A percentile compares a stretch with the other conserved stretches of the same genome.
Evolutionary conservation across 192 early-diverging fungal genomes (phyloP).

Genomic region (Coemansia reversa): DNA sequence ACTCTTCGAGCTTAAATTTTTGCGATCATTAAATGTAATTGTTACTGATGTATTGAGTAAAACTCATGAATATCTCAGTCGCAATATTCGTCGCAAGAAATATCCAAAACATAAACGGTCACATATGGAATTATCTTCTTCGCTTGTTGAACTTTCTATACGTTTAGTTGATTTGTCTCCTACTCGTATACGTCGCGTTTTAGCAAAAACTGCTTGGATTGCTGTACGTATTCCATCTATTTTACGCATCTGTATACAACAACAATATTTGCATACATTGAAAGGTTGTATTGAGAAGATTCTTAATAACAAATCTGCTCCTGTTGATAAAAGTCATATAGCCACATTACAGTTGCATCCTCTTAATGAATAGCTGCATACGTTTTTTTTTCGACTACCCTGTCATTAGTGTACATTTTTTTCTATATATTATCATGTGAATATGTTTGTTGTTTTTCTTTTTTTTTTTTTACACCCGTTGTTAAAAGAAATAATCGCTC

Average conservation of each 20-base stretch:
- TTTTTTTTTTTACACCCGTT: too few species aligned
- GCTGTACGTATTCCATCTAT: conserved; percentile 25
- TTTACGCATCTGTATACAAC: conserved; percentile 18
- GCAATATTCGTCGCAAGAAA: conserved; percentile 19
- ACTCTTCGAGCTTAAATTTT: conserved; percentile 5
- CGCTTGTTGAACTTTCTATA: conserved; percentile 14
- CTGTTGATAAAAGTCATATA: conserved; percentile 4
- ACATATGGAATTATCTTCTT: conserved; percentile 9
- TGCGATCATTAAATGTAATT: conserved; percentile 15
- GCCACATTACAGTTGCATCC: background rate
- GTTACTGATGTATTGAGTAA: conserved; percentile 22
- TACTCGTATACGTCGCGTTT: conserved; percentile 4
- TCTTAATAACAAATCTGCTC: conserved; percentile 4
- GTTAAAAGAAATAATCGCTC: too few species aligned
- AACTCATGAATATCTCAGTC: conserved; percentile 40
- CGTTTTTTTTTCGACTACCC: too few species aligned
- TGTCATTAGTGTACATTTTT: too few species aligned
- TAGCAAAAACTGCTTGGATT: conserved; percentile 27
- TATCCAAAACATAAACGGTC: conserved; percentile 1
- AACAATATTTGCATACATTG: conserved; percentile 13
- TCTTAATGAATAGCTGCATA: background rate
- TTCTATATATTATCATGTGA: too few species aligned
- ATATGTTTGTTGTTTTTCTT: too few species aligned
- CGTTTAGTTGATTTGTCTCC: conserved; percentile 11
- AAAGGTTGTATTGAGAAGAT: conserved; percentile 3